phyloP scores from a whole-genome alignment of 2,329 filamentous ascomycete species.

The Mycosphaerella sp. region DNA sequence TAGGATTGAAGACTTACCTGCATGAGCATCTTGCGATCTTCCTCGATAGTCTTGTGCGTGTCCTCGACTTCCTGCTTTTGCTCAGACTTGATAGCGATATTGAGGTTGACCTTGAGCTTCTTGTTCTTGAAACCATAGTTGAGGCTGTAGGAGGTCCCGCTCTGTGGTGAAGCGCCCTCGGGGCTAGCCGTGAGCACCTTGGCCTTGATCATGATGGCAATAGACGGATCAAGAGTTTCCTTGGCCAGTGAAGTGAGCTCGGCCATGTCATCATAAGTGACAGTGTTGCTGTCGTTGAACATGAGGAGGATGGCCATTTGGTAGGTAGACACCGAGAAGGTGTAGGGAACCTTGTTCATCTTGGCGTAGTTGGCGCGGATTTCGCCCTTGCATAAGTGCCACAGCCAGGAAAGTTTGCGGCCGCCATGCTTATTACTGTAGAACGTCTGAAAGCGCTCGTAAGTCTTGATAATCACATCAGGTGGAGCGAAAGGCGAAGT shows the following conservation, averaged over 20 bases:
- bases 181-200: conserved; percentile 73
- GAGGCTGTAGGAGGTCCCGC: conserved; percentile 72
- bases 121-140: conserved; percentile 98
- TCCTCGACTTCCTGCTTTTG: conserved; percentile 94
- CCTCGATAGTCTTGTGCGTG: conserved; percentile 98
- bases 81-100: conserved; percentile 90
- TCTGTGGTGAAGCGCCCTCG: conserved; percentile 66
- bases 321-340: conserved; percentile 94
- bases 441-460: conserved; percentile 82
- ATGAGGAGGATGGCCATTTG: conserved; percentile 94
- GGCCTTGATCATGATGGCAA: conserved; percentile 84
- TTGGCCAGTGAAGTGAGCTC: conserved; percentile 71
- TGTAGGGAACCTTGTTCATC: conserved; percentile 80
- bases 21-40: conserved; percentile 91
- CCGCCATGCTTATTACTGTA: conserved; percentile 97
- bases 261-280: conserved; percentile 82
- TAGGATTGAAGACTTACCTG: conserved; percentile 63
- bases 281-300: conserved; percentile 84
- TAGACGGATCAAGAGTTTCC: conserved; percentile 79
- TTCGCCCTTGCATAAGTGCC: conserved; percentile 97
- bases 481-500: conserved; percentile 86
- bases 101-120: conserved; percentile 95
- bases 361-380: conserved; percentile 91
- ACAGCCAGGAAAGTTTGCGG: conserved; percentile 94
- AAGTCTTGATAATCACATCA: conserved; percentile 74